Evolutionary conservation across 352 stramenopile genomes (phyloP).

Genomic region (Pythium brassicae): DNA sequence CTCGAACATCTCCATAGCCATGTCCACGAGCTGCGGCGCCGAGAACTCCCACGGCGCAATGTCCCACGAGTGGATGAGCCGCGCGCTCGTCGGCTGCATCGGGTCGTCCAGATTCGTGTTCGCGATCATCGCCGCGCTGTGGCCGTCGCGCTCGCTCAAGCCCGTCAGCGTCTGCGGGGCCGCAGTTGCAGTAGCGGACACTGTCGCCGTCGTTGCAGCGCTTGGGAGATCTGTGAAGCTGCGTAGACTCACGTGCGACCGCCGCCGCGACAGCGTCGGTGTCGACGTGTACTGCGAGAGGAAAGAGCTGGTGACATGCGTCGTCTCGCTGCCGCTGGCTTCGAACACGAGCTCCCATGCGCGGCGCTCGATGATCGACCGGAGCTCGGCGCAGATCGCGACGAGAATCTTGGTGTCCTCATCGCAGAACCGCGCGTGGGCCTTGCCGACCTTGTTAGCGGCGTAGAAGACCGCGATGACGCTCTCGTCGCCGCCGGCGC

Average conservation of each 20-base stretch:
- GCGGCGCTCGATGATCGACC: slow-evolving; percentile 55
- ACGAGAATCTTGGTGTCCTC: slow-evolving; percentile 69
- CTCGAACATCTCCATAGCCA: slow-evolving; percentile 71
- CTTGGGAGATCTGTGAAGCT: slow-evolving; percentile 14
- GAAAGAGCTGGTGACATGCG: slow-evolving; percentile 59
- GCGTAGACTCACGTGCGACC: slow-evolving; percentile 17
- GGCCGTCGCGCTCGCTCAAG: slow-evolving; percentile 23
- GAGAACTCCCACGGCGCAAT: slow-evolving; percentile 61
- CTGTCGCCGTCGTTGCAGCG: slow-evolving; percentile 6
- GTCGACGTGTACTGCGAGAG: slow-evolving; percentile 71
- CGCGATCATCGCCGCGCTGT: slow-evolving; percentile 30
- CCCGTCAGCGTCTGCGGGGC: not conserved
- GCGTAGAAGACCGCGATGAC: slow-evolving; percentile 80
- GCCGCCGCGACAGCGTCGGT: slow-evolving; percentile 25
- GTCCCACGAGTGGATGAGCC: slow-evolving; percentile 38
- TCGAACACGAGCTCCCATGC: slow-evolving; percentile 77
- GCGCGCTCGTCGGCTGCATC: not conserved
- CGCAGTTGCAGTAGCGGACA: not conserved
- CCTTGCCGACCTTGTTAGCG: slow-evolving; percentile 59
- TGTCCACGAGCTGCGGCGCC: slow-evolving; percentile 56
- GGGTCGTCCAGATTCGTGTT: slow-evolving; percentile 28
- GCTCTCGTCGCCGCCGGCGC: slow-evolving; percentile 52
- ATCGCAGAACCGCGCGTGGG: slow-evolving; percentile 36
- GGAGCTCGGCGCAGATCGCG: slow-evolving; percentile 59
- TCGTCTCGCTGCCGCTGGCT: slow-evolving; percentile 37